Evolutionary conservation across 305 asterid genomes (phyloP).

Genomic region (Plantago coronopus): DNA sequence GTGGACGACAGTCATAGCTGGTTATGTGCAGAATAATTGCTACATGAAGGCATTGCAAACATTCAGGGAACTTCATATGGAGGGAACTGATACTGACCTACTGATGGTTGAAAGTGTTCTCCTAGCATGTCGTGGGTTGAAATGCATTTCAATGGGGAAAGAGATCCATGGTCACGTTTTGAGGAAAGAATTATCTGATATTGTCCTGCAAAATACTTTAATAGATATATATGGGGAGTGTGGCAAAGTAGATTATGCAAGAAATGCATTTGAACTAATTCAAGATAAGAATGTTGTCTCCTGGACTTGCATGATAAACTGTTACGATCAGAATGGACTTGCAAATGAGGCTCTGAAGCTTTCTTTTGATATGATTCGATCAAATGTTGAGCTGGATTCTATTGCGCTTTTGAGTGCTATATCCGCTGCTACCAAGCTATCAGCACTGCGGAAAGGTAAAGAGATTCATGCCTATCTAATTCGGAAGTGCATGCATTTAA

Average conservation of each 20-base stretch:
- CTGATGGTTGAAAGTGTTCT: slow-evolving; percentile 68
- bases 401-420: slow-evolving; percentile 52
- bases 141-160: slow-evolving; percentile 42
- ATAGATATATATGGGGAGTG: slow-evolving; percentile 66
- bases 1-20: slow-evolving; percentile 74
- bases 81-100: slow-evolving; percentile 43
- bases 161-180: slow-evolving; percentile 58
- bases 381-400: slow-evolving; percentile 54
- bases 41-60: slow-evolving; percentile 45
- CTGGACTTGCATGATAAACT: slow-evolving; percentile 76
- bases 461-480: slow-evolving; percentile 68
- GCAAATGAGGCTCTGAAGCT: slow-evolving; percentile 63
- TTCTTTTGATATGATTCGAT: slow-evolving; percentile 45
- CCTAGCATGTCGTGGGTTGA: slow-evolving; percentile 59
- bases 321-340: slow-evolving; percentile 59
- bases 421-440: slow-evolving; percentile 56
- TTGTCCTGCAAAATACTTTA: slow-evolving; percentile 45
- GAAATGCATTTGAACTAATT: slow-evolving; percentile 35
- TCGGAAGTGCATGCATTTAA: slow-evolving; percentile 46
- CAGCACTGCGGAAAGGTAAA: slow-evolving; percentile 66
- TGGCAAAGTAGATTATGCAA: slow-evolving; percentile 50
- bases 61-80: slow-evolving; percentile 33
- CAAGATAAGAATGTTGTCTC: slow-evolving; percentile 54
- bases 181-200: slow-evolving; percentile 51
- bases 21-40: slow-evolving; percentile 51